Percentiles rank a stretch among this genome's conserved stretches.
phyloP scores from a whole-genome alignment of 75 land plant species.

The Selaginella tamariscina region DNA sequence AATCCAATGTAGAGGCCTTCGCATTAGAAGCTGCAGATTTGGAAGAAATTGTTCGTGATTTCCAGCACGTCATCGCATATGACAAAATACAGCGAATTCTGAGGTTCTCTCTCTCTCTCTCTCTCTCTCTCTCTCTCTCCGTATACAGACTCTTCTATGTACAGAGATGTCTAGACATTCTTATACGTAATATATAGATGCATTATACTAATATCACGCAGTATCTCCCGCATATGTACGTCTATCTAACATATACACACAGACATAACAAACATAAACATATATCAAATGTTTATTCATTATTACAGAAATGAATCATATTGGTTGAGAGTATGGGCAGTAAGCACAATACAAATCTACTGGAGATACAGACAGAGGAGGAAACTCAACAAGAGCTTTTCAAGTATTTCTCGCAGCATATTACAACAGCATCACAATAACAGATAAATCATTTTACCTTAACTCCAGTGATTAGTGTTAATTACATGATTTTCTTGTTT shows the following conservation, averaged over 20 bases:
- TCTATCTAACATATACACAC: background rate
- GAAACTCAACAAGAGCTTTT: background rate
- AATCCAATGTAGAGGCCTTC: conserved; percentile 1
- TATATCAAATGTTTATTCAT: background rate
- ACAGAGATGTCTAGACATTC: too few relatives aligned
- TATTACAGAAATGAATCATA: conserved; percentile 1
- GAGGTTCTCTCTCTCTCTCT: background rate
- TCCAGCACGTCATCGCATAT: background rate
- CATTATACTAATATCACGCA: too few relatives aligned
- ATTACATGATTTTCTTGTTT: too few relatives aligned
- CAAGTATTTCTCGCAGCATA: too few relatives aligned
- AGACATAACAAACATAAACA: background rate
- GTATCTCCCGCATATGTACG: too few relatives aligned
- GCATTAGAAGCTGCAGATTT: background rate
- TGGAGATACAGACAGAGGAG: conserved; percentile 5
- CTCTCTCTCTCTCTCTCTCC: background rate
- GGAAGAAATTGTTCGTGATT: conserved; percentile 7
- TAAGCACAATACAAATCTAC: background rate
- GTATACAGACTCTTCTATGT: too few relatives aligned
- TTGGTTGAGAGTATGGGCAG: conserved; percentile 4
- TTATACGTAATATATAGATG: too few relatives aligned
- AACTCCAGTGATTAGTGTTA: too few relatives aligned
- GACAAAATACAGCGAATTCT: background rate
- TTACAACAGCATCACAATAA: too few relatives aligned
- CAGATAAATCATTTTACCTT: too few relatives aligned